A percentile compares a stretch with the other conserved stretches of the same genome.
phyloP scores from a whole-genome alignment of 352 stramenopile genomes.

The Phytophthora idaei region DNA sequence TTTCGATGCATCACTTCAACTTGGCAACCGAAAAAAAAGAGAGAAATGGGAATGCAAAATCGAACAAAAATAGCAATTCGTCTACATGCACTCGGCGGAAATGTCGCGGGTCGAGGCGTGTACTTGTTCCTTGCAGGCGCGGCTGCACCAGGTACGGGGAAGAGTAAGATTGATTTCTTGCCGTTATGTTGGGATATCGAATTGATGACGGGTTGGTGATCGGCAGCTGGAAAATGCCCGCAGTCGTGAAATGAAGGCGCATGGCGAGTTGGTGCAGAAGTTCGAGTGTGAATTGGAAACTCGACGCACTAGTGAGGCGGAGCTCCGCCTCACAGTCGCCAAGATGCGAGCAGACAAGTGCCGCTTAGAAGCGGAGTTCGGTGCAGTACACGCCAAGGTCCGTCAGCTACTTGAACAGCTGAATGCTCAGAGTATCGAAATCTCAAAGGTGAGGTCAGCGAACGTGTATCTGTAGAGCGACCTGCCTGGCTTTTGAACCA shows the following conservation, averaged over 20 bases:
- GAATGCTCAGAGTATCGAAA: conserved; percentile 17
- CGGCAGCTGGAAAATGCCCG: conserved; percentile 50
- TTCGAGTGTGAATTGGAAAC: conserved; percentile 44
- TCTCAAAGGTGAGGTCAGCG: conserved; percentile 16
- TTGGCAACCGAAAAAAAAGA: background rate
- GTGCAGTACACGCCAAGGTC: conserved; percentile 20
- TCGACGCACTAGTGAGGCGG: conserved; percentile 26
- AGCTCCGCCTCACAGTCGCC: conserved; percentile 47
- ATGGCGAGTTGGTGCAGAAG: conserved; percentile 43
- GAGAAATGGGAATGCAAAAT: background rate
- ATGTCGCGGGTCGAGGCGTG: conserved; percentile 17
- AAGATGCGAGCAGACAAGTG: conserved; percentile 53
- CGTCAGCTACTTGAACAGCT: conserved; percentile 23
- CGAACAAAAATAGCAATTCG: conserved; percentile 22
- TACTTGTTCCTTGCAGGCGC: conserved; percentile 38
- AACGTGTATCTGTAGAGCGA: too few species aligned
- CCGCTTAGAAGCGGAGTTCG: conserved; percentile 46
- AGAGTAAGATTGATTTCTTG: background rate
- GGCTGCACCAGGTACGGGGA: conserved; percentile 44
- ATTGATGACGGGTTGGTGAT: background rate
- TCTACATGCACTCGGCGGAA: conserved; percentile 3
- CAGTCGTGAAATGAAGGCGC: conserved; percentile 51
- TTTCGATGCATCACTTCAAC: conserved; percentile 6
- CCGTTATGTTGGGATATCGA: background rate
- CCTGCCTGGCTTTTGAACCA: background rate